phyloP scores from a whole-genome alignment of 306 rosid genomes.

The Luffa acutangula region DNA sequence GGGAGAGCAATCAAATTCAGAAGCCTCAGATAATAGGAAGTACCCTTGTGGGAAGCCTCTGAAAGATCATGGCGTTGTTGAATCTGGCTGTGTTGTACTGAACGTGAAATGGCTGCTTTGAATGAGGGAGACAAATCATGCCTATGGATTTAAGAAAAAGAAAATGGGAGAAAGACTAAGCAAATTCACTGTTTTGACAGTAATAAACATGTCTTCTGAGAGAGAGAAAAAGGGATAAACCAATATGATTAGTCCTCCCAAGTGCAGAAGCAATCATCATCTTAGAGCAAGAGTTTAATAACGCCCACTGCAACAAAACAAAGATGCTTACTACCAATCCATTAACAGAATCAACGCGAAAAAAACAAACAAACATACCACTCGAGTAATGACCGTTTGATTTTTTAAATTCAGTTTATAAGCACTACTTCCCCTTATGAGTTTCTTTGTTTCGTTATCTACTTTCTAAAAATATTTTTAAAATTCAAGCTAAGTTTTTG shows the following conservation, averaged over 20 bases:
- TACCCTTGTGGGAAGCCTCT: constrained; percentile 27
- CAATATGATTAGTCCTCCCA: not conserved
- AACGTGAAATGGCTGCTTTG: constrained; percentile 27
- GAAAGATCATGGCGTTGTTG: constrained; percentile 14
- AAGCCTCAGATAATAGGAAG: not conserved
- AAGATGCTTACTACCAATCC: not conserved
- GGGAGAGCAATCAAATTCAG: not conserved
- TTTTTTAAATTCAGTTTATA: too few species aligned
- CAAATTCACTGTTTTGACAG: not conserved
- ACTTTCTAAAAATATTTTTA: too few species aligned
- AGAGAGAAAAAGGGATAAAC: not conserved
- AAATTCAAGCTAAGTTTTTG: too few species aligned
- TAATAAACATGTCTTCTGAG: not conserved
- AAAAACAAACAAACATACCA: not conserved
- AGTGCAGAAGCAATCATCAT: constrained; percentile 9
- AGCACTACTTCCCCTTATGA: too few species aligned
- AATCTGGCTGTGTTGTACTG: constrained; percentile 5
- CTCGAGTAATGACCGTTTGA: too few species aligned
- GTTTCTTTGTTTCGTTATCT: too few species aligned
- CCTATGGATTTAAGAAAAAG: constrained; percentile 11
- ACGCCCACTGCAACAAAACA: not conserved
- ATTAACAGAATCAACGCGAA: not conserved
- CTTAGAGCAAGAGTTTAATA: not conserved
- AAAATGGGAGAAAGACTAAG: not conserved
- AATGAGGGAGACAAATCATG: constrained; percentile 23